phyloP scores from a whole-genome alignment of 2,329 filamentous ascomycete species.

The Ophiostoma sp. region DNA sequence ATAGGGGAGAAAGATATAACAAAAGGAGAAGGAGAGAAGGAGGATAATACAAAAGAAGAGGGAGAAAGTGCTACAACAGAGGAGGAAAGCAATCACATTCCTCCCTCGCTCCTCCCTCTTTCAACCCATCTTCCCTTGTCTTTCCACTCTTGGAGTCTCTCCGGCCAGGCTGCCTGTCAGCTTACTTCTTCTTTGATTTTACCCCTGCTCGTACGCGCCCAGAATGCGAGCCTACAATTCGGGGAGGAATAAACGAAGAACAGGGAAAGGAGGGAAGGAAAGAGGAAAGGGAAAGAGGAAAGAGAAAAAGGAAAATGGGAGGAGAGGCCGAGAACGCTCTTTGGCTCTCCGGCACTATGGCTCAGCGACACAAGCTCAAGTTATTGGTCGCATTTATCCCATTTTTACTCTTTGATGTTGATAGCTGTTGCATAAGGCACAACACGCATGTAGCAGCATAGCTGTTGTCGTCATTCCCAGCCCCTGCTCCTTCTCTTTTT shows the following conservation, averaged over 20 bases:
- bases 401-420: neutral
- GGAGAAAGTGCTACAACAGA: neutral
- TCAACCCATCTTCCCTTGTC: neutral
- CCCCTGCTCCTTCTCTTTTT: conserved; percentile 10
- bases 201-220: conserved; percentile 3
- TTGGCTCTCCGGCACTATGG: neutral
- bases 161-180: neutral
- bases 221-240: neutral
- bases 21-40: neutral
- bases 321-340: neutral
- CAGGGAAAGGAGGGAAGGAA: neutral
- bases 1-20: neutral
- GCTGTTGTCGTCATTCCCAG: conserved; percentile 11
- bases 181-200: neutral
- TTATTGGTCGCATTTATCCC: conserved; percentile 12
- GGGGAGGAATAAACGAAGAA: neutral
- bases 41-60: neutral
- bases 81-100: conserved; percentile 5
- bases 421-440: neutral
- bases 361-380: neutral
- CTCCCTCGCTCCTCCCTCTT: neutral
- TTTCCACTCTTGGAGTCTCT: neutral
- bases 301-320: no score
- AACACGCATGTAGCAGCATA: neutral
- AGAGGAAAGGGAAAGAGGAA: neutral